These are phyloP conservation scores for Starmerella bombicola DNA, from an alignment of 805 yeast species.

Conservation along the genomic window DNA sequence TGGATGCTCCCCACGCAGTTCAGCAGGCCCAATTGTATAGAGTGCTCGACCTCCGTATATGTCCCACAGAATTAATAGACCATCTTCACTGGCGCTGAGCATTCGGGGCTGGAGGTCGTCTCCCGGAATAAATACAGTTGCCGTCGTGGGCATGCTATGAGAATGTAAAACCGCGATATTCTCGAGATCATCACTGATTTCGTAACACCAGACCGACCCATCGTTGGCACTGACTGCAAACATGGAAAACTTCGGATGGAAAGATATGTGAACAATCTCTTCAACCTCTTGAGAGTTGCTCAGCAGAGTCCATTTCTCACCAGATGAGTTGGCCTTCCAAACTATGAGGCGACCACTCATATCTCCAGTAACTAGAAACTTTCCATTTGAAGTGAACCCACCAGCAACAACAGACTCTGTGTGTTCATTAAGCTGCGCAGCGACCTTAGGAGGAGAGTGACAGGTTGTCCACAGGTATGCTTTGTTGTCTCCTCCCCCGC, in stretches of 20 bases:
- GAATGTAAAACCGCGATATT: slow-evolving; percentile 31
- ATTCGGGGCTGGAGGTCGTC: slow-evolving; percentile 50
- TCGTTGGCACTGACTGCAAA: slow-evolving; percentile 88
- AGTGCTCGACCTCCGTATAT: slow-evolving; percentile 61
- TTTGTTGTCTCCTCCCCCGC: slow-evolving; percentile 90
- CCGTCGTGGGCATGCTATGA: slow-evolving; percentile 70
- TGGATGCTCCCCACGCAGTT: slow-evolving; percentile 70
- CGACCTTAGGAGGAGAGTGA: slow-evolving; percentile 67
- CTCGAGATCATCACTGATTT: slow-evolving; percentile 39
- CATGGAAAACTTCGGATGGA: slow-evolving; percentile 62
- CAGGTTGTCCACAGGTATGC: slow-evolving; percentile 82
- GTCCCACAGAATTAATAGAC: slow-evolving; percentile 79
- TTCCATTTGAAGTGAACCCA: slow-evolving; percentile 73
- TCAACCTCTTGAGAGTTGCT: slow-evolving; percentile 75
- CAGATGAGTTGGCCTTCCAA: slow-evolving; percentile 58
- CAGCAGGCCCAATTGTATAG: slow-evolving; percentile 35
- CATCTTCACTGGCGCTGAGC: slow-evolving; percentile 73
- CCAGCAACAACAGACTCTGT: slow-evolving; percentile 80
- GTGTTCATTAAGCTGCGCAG: slow-evolving; percentile 65
- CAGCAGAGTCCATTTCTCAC: slow-evolving; percentile 66
- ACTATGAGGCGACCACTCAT: slow-evolving; percentile 82
- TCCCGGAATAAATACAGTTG: slow-evolving; percentile 61
- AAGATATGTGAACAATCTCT: slow-evolving; percentile 71
- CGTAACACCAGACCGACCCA: slow-evolving; percentile 92
- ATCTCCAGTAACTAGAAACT: slow-evolving; percentile 75